Evolutionary conservation across 2,329 filamentous ascomycete genomes (phyloP).

Genomic region (Phaeosphaeriaceae sp.): DNA sequence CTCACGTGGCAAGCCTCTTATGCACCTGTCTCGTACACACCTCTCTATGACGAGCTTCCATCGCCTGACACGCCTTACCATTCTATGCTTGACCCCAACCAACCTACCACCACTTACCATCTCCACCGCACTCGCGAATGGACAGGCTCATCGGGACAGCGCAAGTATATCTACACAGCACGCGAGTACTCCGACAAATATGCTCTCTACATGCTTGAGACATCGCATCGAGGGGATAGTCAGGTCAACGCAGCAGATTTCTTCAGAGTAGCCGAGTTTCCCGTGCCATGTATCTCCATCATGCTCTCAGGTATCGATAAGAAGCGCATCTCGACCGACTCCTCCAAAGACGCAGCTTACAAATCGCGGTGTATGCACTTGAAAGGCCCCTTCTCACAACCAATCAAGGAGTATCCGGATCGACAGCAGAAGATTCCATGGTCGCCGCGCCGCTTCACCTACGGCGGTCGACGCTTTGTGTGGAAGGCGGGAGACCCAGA

Average conservation of each 20-base stretch:
- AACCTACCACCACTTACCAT: constrained; percentile 43
- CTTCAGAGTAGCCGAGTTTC: constrained; percentile 45
- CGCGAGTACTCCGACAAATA: constrained; percentile 47
- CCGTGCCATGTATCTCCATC: constrained; percentile 40
- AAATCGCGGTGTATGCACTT: constrained; percentile 45
- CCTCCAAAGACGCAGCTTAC: constrained; percentile 41
- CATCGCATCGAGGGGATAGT: constrained; percentile 40
- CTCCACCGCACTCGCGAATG: constrained; percentile 48
- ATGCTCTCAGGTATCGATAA: constrained; percentile 46
- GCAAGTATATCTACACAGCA: constrained; percentile 46
- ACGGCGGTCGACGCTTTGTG: constrained; percentile 46
- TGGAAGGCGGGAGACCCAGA: constrained; percentile 56
- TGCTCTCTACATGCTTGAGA: constrained; percentile 45
- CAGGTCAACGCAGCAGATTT: constrained; percentile 45
- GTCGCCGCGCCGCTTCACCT: constrained; percentile 47
- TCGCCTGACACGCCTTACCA: constrained; percentile 44
- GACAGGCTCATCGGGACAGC: constrained; percentile 41
- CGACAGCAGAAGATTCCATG: constrained; percentile 47
- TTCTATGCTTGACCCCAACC: constrained; percentile 41
- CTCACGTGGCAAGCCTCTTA: constrained; percentile 47
- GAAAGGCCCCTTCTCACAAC: constrained; percentile 40
- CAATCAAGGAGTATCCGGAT: constrained; percentile 47
- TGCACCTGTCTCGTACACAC: constrained; percentile 42
- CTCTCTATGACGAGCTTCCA: constrained; percentile 41
- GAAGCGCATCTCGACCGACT: constrained; percentile 27